These are phyloP conservation scores for Platanthera guangdongensis DNA, from an alignment of 106 monocot species.

Conservation along the genomic window DNA sequence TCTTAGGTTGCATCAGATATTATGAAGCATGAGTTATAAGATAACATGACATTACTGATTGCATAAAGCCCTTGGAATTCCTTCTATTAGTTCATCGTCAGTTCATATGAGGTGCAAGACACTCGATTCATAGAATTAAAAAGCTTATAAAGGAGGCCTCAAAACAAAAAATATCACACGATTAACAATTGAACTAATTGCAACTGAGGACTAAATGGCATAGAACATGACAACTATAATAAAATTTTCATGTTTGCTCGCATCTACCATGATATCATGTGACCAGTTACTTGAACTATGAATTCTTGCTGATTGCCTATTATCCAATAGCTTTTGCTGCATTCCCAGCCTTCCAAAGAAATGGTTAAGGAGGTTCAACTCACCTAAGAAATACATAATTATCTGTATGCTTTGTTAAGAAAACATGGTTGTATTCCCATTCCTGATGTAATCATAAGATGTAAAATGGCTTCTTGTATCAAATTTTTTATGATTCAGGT, in stretches of 20 bases:
- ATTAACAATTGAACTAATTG: not conserved
- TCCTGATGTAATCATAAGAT: not conserved
- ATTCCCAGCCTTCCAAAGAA: too few species aligned
- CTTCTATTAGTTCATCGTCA: too few species aligned
- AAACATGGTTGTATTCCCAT: not conserved
- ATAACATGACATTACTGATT: too few species aligned
- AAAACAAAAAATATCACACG: not conserved
- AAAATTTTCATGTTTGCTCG: not conserved
- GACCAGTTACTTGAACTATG: not conserved
- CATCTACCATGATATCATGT: not conserved
- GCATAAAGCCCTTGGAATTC: too few species aligned
- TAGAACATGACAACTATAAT: not conserved
- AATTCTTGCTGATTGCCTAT: not conserved
- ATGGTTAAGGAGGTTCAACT: not conserved
- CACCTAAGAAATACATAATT: not conserved
- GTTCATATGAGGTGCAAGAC: too few species aligned
- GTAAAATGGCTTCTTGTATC: not conserved
- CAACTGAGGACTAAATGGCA: not conserved
- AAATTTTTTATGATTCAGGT: conserved; percentile 24
- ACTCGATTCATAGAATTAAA: too few species aligned
- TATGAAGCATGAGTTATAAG: too few species aligned
- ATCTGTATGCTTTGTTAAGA: not conserved
- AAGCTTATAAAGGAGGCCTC: too few species aligned
- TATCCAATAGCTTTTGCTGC: too few species aligned
- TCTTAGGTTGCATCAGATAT: too few species aligned